These are phyloP conservation scores for Chamaecrista fasciculata DNA, from an alignment of 306 rosid species.

Conservation along the genomic window DNA sequence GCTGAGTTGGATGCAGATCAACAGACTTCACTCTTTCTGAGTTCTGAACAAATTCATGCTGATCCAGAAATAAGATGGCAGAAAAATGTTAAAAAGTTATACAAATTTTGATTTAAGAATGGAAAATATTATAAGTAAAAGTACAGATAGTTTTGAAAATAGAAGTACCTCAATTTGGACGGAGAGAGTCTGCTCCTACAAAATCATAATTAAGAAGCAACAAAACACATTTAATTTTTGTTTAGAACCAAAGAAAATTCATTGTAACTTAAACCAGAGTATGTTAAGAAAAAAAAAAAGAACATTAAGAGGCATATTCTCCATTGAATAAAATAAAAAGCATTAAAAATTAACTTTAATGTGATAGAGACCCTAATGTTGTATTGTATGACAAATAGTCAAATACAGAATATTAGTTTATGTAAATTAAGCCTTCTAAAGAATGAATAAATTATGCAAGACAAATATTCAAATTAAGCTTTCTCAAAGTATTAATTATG, in stretches of 20 bases:
- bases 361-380: too few species aligned
- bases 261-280: background rate
- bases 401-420: too few species aligned
- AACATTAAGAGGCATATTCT: background rate
- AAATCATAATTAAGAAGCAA: slow-evolving; percentile 14
- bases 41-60: slow-evolving; percentile 55
- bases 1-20: slow-evolving; percentile 66
- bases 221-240: slow-evolving; percentile 4
- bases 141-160: background rate
- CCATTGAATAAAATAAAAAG: background rate
- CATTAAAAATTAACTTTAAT: too few species aligned
- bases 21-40: slow-evolving; percentile 67
- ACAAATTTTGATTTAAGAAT: background rate
- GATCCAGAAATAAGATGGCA: slow-evolving; percentile 24
- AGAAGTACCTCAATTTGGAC: slow-evolving; percentile 50
- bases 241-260: background rate
- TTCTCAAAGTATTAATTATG: too few species aligned
- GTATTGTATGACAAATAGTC: too few species aligned
- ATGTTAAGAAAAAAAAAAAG: background rate
- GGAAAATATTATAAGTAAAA: background rate
- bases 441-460: too few species aligned
- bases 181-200: slow-evolving; percentile 43
- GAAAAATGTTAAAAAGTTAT: background rate
- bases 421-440: too few species aligned
- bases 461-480: too few species aligned